phyloP scores from a whole-genome alignment of 768 basidiomycete genomes.

The Kwoniella europaea region DNA sequence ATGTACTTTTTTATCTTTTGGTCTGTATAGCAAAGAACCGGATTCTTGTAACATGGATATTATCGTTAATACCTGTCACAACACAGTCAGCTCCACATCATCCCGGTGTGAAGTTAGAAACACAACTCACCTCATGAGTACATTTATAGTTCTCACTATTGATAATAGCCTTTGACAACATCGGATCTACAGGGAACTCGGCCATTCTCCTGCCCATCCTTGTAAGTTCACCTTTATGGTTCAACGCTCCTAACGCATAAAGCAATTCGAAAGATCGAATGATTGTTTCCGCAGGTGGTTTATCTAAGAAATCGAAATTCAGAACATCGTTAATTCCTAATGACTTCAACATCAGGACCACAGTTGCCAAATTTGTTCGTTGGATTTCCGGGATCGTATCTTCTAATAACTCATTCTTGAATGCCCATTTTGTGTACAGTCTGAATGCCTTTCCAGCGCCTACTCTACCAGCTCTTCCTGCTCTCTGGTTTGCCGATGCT shows the following conservation, averaged over 20 bases:
- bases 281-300: slow-evolving; percentile 95
- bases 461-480: slow-evolving; percentile 95
- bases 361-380: slow-evolving; percentile 95
- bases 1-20: slow-evolving; percentile 96
- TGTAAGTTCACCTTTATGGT: slow-evolving; percentile 95
- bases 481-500: slow-evolving; percentile 95
- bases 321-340: slow-evolving; percentile 98
- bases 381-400: slow-evolving; percentile 99
- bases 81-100: neutral
- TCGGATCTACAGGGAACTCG: slow-evolving; percentile 98
- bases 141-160: slow-evolving; percentile 91
- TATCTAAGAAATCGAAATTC: slow-evolving; percentile 97
- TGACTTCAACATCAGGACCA: slow-evolving; percentile 91
- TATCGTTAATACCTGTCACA: slow-evolving; percentile 81
- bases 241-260: slow-evolving; percentile 93
- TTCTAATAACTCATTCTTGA: slow-evolving; percentile 89
- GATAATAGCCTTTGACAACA: slow-evolving; percentile 94
- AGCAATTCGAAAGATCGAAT: slow-evolving; percentile 91
- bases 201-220: slow-evolving; percentile 96
- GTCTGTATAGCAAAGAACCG: slow-evolving; percentile 90
- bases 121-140: slow-evolving; percentile 81
- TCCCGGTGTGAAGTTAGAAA: neutral
- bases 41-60: slow-evolving; percentile 97
- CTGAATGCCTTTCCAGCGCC: slow-evolving; percentile 98
- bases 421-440: slow-evolving; percentile 99